A percentile compares a stretch with the other conserved stretches of the same genome.
Evolutionary conservation across 2,329 filamentous ascomycete species (phyloP).

Genomic region (Lecanicillium sp.): DNA sequence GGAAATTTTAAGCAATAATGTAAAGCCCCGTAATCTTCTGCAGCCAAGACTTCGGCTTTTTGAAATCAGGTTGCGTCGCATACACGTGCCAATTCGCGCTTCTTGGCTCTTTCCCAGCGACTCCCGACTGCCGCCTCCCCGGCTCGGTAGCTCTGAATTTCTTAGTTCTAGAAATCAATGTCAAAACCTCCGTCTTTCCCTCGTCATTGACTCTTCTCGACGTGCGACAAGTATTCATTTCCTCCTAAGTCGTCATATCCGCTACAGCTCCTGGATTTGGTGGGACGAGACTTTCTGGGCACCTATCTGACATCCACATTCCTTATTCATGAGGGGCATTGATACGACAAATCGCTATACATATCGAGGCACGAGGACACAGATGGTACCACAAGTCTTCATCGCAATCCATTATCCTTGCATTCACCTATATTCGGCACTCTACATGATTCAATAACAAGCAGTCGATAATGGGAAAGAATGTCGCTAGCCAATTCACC

Average conservation of each 20-base stretch:
- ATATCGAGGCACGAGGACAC: neutral
- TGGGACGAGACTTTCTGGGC: no score
- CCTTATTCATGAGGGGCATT: neutral
- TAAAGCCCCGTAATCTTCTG: neutral
- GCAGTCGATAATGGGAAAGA: neutral
- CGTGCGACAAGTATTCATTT: neutral
- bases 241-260: neutral
- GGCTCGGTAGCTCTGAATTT: constrained; percentile 7
- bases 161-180: neutral
- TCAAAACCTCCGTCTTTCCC: neutral
- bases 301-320: neutral
- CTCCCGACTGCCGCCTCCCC: constrained; percentile 6
- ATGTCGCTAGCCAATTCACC: constrained; percentile 15
- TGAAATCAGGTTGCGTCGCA: neutral
- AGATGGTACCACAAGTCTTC: neutral
- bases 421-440: no score
- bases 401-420: neutral
- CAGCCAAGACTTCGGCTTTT: neutral
- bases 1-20: constrained; percentile 5
- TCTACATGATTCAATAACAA: neutral
- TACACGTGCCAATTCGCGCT: neutral
- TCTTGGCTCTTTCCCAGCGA: constrained; percentile 5
- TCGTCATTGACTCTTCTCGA: neutral
- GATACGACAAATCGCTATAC: constrained; percentile 6
- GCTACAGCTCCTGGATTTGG: no score